These are phyloP conservation scores for Intubia oerlemansii DNA, from an alignment of 2,329 filamentous ascomycete genomes.

Conservation along the genomic window DNA sequence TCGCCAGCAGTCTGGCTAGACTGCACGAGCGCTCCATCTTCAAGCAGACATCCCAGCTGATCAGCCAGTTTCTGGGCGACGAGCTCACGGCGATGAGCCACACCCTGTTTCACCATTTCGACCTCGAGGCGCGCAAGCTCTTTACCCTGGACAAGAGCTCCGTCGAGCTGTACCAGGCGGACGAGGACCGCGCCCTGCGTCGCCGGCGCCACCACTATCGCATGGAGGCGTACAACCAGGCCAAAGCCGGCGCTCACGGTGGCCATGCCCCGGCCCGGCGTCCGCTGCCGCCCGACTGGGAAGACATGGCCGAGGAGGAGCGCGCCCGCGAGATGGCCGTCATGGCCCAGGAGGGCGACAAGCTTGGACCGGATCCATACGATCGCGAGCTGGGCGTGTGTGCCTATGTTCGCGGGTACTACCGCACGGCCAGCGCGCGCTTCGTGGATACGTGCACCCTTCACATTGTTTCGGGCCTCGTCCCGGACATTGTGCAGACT, in stretches of 20 bases:
- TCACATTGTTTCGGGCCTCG: slow-evolving; percentile 24
- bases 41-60: slow-evolving; percentile 20
- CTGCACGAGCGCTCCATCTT: slow-evolving; percentile 28
- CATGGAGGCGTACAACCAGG: slow-evolving; percentile 17
- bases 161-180: slow-evolving; percentile 21
- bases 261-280: slow-evolving; percentile 6
- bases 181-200: slow-evolving; percentile 22
- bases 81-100: slow-evolving; percentile 16
- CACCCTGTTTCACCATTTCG: slow-evolving; percentile 23
- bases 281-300: slow-evolving; percentile 17
- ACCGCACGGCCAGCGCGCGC: slow-evolving; percentile 40
- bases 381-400: slow-evolving; percentile 38
- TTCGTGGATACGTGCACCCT: slow-evolving; percentile 36
- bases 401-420: slow-evolving; percentile 45
- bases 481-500: slow-evolving; percentile 19
- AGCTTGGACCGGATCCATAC: slow-evolving; percentile 36
- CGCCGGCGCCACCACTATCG: slow-evolving; percentile 28
- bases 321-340: slow-evolving; percentile 20
- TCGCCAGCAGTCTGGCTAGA: slow-evolving; percentile 24
- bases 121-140: slow-evolving; percentile 30
- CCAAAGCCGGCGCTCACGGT: not conserved
- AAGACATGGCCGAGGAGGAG: slow-evolving; percentile 26
- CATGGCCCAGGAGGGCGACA: slow-evolving; percentile 19
- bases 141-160: slow-evolving; percentile 34
- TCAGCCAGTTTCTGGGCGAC: slow-evolving; percentile 22